Evolutionary conservation across 768 basidiomycete genomes (phyloP), one percentile per base, ranked within the genome.

Genomic region (Lactarius sp.): DNA sequence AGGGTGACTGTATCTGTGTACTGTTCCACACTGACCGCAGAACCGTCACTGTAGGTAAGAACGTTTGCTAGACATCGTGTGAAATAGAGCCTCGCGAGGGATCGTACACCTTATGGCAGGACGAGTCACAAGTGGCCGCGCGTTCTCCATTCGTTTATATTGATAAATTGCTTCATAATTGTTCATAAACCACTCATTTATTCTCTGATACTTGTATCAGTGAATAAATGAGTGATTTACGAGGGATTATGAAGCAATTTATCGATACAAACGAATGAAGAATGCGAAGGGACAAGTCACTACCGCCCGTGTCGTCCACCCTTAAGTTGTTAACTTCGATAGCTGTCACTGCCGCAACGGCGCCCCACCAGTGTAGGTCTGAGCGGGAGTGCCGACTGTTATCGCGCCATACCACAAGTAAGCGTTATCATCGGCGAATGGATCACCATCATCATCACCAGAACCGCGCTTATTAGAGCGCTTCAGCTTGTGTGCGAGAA

Each of bases 1-100:
- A 83, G 66, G 53, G 68, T 67, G 47, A 83, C 78, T 18, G 70
- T 73, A 69, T 83, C 81, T 22, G 62, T 72, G 67, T 77, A 81
- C 47, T 77, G 73, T 16, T 70, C 66, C 34, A 81, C 81, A 1
- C 64, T 64, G 36, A 77, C 75, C 0, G 62, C 59, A 0, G 75
- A 75, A 2, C 80, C 80, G 52, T 74, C 79, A 27, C 71, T 71
- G 62, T 81, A 82, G 79, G 69, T 13, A 64, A 51, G 67, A 79
- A 77, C 2, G 66, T 51, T 34, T 69, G 66, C 16, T 55, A 61
- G 36, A 70, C 56, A 62, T 71, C 61, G 12, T 64, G 47, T 14
- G 78, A 73, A 18, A 50, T 58, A 9, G 56, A 59, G 37, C 62
- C 52, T 3, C n/a, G n/a, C 22, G 33, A 58, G 47, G 56, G 39